A percentile compares a stretch with the other conserved stretches of the same genome.
These are phyloP conservation scores for Austroboletus rostrupii DNA, from an alignment of 1,284 basidiomycete species.

Conservation along the genomic window DNA sequence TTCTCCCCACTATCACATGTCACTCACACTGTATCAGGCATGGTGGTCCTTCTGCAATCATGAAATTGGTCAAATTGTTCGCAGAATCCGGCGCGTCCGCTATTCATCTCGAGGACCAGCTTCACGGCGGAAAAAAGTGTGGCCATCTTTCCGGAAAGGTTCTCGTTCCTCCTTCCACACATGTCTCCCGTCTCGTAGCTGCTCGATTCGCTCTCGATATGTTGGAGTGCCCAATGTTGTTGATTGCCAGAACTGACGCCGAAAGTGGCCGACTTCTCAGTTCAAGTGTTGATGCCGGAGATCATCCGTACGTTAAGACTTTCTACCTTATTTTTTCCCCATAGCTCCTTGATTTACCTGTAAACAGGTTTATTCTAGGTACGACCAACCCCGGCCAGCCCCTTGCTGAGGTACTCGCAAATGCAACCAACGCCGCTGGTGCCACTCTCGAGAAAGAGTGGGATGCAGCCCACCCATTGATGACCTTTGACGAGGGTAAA, in stretches of 20 bases:
- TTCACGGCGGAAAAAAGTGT: conserved; percentile 92
- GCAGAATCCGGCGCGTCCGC: conserved; percentile 89
- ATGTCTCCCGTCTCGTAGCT: conserved; percentile 79
- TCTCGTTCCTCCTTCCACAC: conserved; percentile 83
- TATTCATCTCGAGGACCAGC: conserved; percentile 89
- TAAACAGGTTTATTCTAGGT: conserved; percentile 68
- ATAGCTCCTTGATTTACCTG: conserved; percentile 4
- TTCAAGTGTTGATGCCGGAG: conserved; percentile 76
- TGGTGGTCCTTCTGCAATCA: conserved; percentile 90
- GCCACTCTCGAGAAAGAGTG: conserved; percentile 82
- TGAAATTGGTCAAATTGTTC: conserved; percentile 94
- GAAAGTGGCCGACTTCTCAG: conserved; percentile 87
- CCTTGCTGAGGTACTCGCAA: conserved; percentile 77
- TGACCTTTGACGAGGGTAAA: conserved; percentile 82
- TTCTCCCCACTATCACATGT: background rate
- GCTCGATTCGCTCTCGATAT: conserved; percentile 87
- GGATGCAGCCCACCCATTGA: conserved; percentile 68
- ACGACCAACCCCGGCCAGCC: conserved; percentile 57
- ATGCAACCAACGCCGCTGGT: conserved; percentile 62
- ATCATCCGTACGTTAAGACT: conserved; percentile 40
- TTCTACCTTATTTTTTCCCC: conserved; percentile 17
- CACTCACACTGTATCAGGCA: conserved; percentile 48
- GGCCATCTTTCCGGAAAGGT: conserved; percentile 94
- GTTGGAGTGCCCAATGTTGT: conserved; percentile 81
- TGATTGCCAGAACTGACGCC: conserved; percentile 90